Evolutionary conservation across 2,329 filamentous ascomycete genomes (phyloP).

Genomic region (Cladosporium sp.): DNA sequence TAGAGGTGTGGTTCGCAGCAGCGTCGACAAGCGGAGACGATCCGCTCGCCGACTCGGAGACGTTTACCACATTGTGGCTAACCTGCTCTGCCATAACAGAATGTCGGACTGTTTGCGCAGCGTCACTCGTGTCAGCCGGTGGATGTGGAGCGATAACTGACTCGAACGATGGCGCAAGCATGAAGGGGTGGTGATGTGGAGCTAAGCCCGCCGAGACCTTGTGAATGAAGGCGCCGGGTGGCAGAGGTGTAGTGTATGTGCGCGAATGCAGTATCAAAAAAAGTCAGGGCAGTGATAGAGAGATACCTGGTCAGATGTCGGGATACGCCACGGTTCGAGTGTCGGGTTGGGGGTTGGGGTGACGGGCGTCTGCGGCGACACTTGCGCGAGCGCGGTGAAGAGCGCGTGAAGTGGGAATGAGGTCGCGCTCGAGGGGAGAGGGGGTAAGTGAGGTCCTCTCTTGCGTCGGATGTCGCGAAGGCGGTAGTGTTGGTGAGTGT

Average conservation of each 20-base stretch:
- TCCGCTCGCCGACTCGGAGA: slow-evolving; percentile 64
- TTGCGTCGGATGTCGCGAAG: slow-evolving; percentile 5
- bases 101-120: slow-evolving; percentile 21
- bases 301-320: slow-evolving; percentile 11
- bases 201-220: no score
- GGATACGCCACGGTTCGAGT: slow-evolving; percentile 13
- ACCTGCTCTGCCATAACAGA: slow-evolving; percentile 71
- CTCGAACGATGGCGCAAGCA: slow-evolving; percentile 9
- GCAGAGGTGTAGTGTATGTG: no score
- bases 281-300: neutral
- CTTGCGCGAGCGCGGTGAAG: slow-evolving; percentile 3
- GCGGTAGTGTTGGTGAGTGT: slow-evolving; percentile 1
- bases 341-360: slow-evolving; percentile 10
- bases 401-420: slow-evolving; percentile 3
- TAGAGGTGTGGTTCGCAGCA: slow-evolving; percentile 54
- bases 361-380: slow-evolving; percentile 8
- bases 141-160: slow-evolving; percentile 7
- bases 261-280: neutral
- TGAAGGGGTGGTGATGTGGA: neutral
- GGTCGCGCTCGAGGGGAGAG: slow-evolving; percentile 3
- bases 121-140: slow-evolving; percentile 8
- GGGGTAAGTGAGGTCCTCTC: neutral
- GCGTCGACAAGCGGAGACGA: slow-evolving; percentile 59
- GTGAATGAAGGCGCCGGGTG: no score
- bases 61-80: slow-evolving; percentile 68